Base-by-base conservation (phyloP, 2,329 filamentous ascomycete species). In the Bipolaris victoriae region DNA sequence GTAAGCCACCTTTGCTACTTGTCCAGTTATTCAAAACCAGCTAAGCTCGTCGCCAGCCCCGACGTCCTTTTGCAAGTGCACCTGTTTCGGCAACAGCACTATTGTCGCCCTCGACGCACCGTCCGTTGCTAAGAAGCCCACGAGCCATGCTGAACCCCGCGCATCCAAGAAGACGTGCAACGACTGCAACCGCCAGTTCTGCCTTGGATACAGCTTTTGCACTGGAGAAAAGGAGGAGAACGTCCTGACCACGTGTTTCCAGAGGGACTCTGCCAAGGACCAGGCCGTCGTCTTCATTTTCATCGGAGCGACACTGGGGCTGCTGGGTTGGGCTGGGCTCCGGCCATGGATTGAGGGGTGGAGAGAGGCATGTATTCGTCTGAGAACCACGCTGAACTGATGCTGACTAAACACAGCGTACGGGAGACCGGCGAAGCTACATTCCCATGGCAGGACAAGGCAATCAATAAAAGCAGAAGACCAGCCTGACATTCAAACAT, bases 61-160 rank as follows among this genome's bases (percentile, higher is more conserved):
- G 22, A 85, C 86, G 15, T 88, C 86, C 57, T 90, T 89, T 76
- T 90, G 87, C 83, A 90, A 89, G 84, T 90, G 87, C 73, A 88
- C 86, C 55, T 89, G 87, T 75, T 86, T 86, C 76, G 81, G 82
- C 49, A 89, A 89, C 71, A 86, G 83, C 76, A 88, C 86, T 52
- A 88, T 90, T 49, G 88, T 90, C 63, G 83, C 86, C 16, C 83
- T 89, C 55, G 82, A 86, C 60, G 79, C 81, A 7, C 77, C 78
- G 24, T 60, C 65, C 9, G 60, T 65, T 33, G 51, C 65, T 16
- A 64, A 69, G 36, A 72, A 72, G 36, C 66, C 72, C 4, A 18
- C 61, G 5, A 36, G 40, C 16, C 47, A 57, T 15, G 29, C 46
- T 16, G 60, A 63, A 29, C 63, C 67, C n/a, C 71, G 73, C 44